These are phyloP conservation scores for Blastomyces parvus DNA, from an alignment of 2,329 filamentous ascomycete genomes.

Conservation along the genomic window DNA sequence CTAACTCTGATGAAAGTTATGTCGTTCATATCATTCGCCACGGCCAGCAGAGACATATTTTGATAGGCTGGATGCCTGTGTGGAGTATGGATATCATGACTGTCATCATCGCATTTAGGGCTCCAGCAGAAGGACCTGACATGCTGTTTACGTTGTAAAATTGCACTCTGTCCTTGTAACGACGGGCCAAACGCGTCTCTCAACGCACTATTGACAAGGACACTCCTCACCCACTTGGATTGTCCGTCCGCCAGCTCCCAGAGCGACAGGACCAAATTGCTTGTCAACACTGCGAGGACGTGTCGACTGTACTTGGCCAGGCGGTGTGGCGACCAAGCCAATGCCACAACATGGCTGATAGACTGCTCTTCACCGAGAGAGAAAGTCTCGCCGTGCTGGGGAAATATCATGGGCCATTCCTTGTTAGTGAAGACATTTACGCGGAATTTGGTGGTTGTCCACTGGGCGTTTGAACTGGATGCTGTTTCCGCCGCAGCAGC, in stretches of 20 bases:
- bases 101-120: constrained; percentile 6
- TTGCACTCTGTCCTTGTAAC: constrained; percentile 16
- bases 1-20: constrained; percentile 25
- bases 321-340: constrained; percentile 50
- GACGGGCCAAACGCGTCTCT: constrained; percentile 29
- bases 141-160: constrained; percentile 23
- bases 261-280: constrained; percentile 47
- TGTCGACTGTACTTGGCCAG: constrained; percentile 46
- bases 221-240: constrained; percentile 43
- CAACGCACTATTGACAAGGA: constrained; percentile 45
- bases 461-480: constrained; percentile 18
- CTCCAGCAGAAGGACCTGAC: constrained; percentile 38
- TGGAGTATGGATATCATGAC: not conserved
- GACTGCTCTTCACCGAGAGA: constrained; percentile 53
- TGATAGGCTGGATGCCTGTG: constrained; percentile 16
- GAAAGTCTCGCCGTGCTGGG: constrained; percentile 40
- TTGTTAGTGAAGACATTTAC: constrained; percentile 44
- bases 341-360: constrained; percentile 37
- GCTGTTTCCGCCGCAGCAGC: not conserved
- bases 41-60: constrained; percentile 29
- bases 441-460: constrained; percentile 36
- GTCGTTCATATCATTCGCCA: constrained; percentile 34
- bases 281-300: constrained; percentile 47
- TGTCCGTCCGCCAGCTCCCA: constrained; percentile 44
- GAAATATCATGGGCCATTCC: constrained; percentile 42